Conservation (phyloP, 805 yeast species). For the Grigorovia jiainica region DNA sequence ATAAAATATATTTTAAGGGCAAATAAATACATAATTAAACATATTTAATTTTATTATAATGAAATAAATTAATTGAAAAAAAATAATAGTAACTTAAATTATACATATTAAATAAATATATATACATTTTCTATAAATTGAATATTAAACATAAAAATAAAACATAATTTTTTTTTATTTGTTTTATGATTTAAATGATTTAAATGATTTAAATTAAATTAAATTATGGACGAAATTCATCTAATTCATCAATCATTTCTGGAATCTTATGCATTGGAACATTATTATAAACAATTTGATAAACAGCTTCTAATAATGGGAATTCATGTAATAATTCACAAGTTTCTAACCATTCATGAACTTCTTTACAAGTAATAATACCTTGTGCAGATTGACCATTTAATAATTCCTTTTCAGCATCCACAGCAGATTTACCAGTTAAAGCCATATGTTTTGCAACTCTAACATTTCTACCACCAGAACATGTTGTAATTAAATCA, state of each 20-base stretch:
- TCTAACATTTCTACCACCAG: conserved; percentile 93
- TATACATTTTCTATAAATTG: not conserved
- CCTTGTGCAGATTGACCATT: conserved; percentile 98
- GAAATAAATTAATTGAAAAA: no score
- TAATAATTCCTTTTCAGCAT: conserved; percentile 74
- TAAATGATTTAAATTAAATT: not conserved
- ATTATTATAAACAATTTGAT: conserved; percentile 70
- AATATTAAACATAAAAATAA: not conserved
- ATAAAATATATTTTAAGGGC: no score
- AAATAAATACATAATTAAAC: no score
- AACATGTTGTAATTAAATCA: conserved; percentile 92
- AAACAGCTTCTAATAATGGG: conserved; percentile 63
- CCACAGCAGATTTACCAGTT: conserved; percentile 65
- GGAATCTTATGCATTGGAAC: conserved; percentile 72
- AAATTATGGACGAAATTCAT: conserved; percentile 9
- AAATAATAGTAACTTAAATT: no score
- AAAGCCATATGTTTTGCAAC: conserved; percentile 82
- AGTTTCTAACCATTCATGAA: conserved; percentile 63
- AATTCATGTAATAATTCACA: conserved; percentile 47
- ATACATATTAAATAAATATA: not conserved
- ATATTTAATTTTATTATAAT: no score
- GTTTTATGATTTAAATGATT: not conserved
- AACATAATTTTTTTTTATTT: not conserved
- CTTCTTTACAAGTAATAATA: conserved; percentile 81
- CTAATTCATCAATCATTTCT: conserved; percentile 45